Evolutionary conservation across 2,329 filamentous ascomycete genomes (phyloP).

Genomic region (Thelonectria discophora): DNA sequence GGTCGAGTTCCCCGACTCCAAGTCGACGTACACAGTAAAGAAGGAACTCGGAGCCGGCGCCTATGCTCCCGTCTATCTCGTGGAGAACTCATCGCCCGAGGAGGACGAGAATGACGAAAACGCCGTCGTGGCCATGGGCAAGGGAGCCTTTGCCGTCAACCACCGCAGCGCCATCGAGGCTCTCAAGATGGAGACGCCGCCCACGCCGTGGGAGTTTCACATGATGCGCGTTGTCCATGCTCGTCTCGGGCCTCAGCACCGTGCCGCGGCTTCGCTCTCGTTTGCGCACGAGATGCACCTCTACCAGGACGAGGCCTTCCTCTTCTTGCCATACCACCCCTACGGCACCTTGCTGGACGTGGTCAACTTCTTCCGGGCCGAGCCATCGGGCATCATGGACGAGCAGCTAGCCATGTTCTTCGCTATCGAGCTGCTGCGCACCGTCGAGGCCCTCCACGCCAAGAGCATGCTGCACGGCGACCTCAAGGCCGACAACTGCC

Average conservation of each 20-base stretch:
- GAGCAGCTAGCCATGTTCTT: constrained; percentile 96
- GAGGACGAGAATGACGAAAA: constrained; percentile 57
- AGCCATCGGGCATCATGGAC: constrained; percentile 81
- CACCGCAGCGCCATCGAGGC: constrained; percentile 76
- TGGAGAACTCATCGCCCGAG: constrained; percentile 73
- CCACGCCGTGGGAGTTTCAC: constrained; percentile 94
- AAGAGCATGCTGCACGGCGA: constrained; percentile 89
- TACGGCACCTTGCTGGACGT: constrained; percentile 96
- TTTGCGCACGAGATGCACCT: constrained; percentile 90
- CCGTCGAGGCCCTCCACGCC: constrained; percentile 84
- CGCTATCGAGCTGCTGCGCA: constrained; percentile 87
- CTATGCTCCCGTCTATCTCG: constrained; percentile 93
- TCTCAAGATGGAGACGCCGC: constrained; percentile 92
- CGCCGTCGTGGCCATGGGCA: constrained; percentile 63
- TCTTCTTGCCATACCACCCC: constrained; percentile 86
- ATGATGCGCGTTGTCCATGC: constrained; percentile 86
- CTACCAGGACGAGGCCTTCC: constrained; percentile 87
- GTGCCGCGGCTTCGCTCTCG: constrained; percentile 80
- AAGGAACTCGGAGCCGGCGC: constrained; percentile 91
- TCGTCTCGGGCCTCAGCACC: constrained; percentile 75
- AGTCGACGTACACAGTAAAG: constrained; percentile 78
- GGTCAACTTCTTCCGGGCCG: constrained; percentile 83
- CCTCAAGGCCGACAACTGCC: constrained; percentile 93
- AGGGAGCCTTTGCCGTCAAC: constrained; percentile 65
- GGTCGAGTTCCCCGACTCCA: constrained; percentile 72